Base-by-base conservation (phyloP, 768 basidiomycete species). In the Leccinum olivaceopallidum region DNA sequence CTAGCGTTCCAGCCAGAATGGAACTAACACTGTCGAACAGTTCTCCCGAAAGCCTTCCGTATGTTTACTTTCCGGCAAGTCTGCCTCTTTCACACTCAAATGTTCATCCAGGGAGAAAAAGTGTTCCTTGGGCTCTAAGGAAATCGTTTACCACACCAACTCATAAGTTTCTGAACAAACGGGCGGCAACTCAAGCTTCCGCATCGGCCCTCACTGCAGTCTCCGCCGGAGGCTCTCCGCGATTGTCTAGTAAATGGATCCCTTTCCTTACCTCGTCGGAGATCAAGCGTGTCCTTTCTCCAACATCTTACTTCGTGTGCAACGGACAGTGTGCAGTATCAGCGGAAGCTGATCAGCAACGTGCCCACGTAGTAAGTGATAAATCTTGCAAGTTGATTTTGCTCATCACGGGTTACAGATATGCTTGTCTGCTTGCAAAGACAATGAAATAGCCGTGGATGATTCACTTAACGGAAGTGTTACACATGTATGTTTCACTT, bases 381-480 rank as follows among this genome's bases (percentile, higher is more conserved):
- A 8, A 22, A n/a, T 5, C 28, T 32, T 28, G 2, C 34, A 22
- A n/a, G 9, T 16, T 26, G 14, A 37, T 47, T 36, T 10, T 7
- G 30, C 61, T 70, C 48, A 63, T 20, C 6, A 2, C 30, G 2
- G 10, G 14, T 10, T 8, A 28, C 9, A 74, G 71, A 63, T 73
- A 53, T 72, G 71, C 14, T 36, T 73, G 22, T 70, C 73, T 24
- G 71, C 71, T 34, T 74, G 71, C 37, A 67, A 60, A 48, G 71
- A 73, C n/a, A 63, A 63, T 10, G 65, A 73, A 20, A 36, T 34
- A 6, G 71, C 71, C 5, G 58, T 62, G 14, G 71, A 74, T 22
- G 71, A 65, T 34, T 12, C 9, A 48, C 42, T 9, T 4, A 61
- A 53, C 12, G 62, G 62, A 42, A 65, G 71, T 13, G 54, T 74